These are phyloP conservation scores for Quercus glauca DNA, from an alignment of 306 rosid genomes.

Conservation along the genomic window DNA sequence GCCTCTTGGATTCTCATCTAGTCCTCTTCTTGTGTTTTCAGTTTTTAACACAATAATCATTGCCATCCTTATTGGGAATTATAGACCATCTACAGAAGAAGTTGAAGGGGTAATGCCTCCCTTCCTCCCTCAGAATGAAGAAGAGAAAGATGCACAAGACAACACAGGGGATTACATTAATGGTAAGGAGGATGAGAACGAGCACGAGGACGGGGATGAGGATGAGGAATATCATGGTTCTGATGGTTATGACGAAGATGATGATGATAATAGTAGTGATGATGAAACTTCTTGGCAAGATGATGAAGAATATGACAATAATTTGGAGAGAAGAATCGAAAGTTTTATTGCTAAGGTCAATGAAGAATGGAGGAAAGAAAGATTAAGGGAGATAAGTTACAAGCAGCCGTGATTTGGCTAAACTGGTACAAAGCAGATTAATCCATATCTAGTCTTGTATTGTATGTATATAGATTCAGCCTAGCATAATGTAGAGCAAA, in stretches of 20 bases:
- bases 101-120: background rate
- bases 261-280: background rate
- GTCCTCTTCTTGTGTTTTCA: conserved; percentile 29
- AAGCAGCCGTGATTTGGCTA: background rate
- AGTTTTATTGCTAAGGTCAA: conserved; percentile 40
- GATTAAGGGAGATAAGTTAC: conserved; percentile 4
- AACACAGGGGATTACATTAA: background rate
- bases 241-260: background rate
- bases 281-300: conserved; percentile 16
- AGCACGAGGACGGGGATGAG: background rate
- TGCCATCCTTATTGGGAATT: conserved; percentile 19
- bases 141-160: background rate
- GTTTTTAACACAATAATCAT: conserved; percentile 30
- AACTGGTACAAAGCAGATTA: background rate
- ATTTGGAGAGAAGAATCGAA: conserved; percentile 30
- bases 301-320: conserved; percentile 19
- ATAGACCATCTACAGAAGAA: conserved; percentile 16
- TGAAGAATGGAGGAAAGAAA: conserved; percentile 37
- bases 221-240: conserved; percentile 7
- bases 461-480: too few relatives aligned
- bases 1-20: conserved; percentile 6
- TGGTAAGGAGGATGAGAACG: too few relatives aligned
- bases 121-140: conserved; percentile 4
- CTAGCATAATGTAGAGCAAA: too few relatives aligned
- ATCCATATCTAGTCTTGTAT: too few relatives aligned